These are phyloP conservation scores for Fusarium xyrophilum DNA, from an alignment of 2,329 filamentous ascomycete species.

Conservation along the genomic window DNA sequence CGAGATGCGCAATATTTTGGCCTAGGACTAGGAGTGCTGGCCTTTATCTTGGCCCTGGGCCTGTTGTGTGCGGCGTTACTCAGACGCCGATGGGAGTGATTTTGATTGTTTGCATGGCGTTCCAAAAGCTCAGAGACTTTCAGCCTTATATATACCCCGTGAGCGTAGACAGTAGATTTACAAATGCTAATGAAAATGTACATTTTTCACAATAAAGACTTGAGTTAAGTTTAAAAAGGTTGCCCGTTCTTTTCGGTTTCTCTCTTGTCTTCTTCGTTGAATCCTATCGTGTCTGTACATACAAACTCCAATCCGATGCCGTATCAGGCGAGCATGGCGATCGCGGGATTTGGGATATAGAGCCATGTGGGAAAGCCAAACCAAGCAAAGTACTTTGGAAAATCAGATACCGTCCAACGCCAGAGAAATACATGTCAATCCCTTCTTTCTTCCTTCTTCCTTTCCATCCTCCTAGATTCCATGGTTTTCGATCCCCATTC, in stretches of 20 bases:
- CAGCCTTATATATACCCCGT: constrained; percentile 32
- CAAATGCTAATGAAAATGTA: not conserved
- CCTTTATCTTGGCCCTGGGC: constrained; percentile 31
- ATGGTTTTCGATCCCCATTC: not conserved
- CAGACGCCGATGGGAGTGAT: constrained; percentile 28
- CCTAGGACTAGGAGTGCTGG: constrained; percentile 31
- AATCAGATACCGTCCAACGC: constrained; percentile 36
- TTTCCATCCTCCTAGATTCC: constrained; percentile 13
- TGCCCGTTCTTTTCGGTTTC: constrained; percentile 33
- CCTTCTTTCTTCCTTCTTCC: constrained; percentile 20
- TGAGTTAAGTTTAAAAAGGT: constrained; percentile 29
- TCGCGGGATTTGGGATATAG: constrained; percentile 31
- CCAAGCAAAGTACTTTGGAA: constrained; percentile 32
- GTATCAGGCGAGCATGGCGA: constrained; percentile 22
- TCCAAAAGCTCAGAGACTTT: not conserved
- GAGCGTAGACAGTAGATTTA: not conserved
- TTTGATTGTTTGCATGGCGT: not conserved
- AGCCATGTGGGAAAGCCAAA: constrained; percentile 30
- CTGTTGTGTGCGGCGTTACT: constrained; percentile 26
- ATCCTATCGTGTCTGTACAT: constrained; percentile 41
- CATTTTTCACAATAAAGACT: not conserved
- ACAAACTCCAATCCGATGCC: constrained; percentile 41
- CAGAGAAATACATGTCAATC: constrained; percentile 34
- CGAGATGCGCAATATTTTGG: constrained; percentile 39
- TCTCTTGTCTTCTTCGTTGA: constrained; percentile 36